Percentiles rank a stretch among this genome's conserved stretches.
Evolutionary conservation across 1,284 basidiomycete species (phyloP).

Genomic region (Mixia osmundae): DNA sequence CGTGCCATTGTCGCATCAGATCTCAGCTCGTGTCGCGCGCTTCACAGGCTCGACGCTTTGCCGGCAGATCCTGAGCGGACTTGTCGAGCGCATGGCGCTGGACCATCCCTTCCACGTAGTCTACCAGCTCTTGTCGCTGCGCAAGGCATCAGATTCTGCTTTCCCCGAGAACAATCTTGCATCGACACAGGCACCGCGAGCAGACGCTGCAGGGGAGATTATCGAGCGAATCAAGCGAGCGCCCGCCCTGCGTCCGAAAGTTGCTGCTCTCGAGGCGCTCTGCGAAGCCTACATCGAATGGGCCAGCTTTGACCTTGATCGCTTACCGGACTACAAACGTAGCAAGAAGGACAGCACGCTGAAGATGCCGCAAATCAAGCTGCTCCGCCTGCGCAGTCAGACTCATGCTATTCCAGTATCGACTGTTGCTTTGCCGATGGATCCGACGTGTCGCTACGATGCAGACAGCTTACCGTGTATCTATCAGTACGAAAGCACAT

Average conservation of each 20-base stretch:
- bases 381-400: constrained; percentile 30
- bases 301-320: constrained; percentile 39
- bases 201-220: constrained; percentile 42
- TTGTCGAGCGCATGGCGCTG: constrained; percentile 50
- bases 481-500: constrained; percentile 35
- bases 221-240: constrained; percentile 34
- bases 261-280: constrained; percentile 35
- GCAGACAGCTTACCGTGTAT: constrained; percentile 37
- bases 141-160: constrained; percentile 11
- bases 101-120: constrained; percentile 89
- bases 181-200: constrained; percentile 24
- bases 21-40: constrained; percentile 72
- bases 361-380: constrained; percentile 7
- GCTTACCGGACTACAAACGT: constrained; percentile 10
- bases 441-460: constrained; percentile 42
- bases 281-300: constrained; percentile 55
- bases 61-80: constrained; percentile 29
- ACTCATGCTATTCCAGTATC: constrained; percentile 50
- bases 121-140: constrained; percentile 59
- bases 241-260: constrained; percentile 19
- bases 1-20: constrained; percentile 70
- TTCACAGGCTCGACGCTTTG: too few species aligned
- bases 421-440: constrained; percentile 46
- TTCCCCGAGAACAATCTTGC: constrained; percentile 10
- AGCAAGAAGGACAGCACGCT: constrained; percentile 11